These are phyloP conservation scores for Mycena rosella DNA, from an alignment of 768 basidiomycete species.

Conservation along the genomic window DNA sequence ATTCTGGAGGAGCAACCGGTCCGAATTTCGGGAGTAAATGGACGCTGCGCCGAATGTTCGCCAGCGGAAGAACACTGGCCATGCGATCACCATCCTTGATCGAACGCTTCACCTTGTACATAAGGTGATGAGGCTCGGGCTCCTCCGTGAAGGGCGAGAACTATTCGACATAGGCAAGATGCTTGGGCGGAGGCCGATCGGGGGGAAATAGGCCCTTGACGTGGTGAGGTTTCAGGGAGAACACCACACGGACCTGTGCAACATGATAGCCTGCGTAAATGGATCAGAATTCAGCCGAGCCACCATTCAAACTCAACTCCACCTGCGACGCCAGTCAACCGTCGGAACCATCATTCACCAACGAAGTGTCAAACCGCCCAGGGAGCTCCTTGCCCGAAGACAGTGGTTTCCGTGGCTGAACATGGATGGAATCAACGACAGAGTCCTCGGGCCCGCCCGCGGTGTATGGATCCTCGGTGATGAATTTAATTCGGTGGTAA, in stretches of 20 bases:
- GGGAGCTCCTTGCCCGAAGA: background rate
- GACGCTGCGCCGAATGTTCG: constrained; percentile 4
- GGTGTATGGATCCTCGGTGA: background rate
- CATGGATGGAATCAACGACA: background rate
- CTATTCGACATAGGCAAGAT: background rate
- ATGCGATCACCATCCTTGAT: too few relatives aligned
- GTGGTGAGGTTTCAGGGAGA: background rate
- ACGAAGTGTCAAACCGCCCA: background rate
- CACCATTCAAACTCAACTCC: too few relatives aligned
- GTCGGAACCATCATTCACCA: too few relatives aligned
- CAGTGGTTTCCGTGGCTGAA: background rate
- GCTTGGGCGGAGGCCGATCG: background rate
- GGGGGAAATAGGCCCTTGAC: background rate
- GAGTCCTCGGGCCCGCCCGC: background rate
- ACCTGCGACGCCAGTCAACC: too few relatives aligned
- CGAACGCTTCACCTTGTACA: too few relatives aligned
- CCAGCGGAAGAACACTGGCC: too few relatives aligned
- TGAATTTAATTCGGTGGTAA: background rate
- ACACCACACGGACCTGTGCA: background rate
- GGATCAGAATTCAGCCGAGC: background rate
- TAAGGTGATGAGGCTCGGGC: too few relatives aligned
- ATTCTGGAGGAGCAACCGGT: background rate
- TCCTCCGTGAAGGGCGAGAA: background rate
- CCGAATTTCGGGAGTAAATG: constrained; percentile 8
- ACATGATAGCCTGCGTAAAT: background rate